Evolutionary conservation across 2,329 filamentous ascomycete genomes (phyloP), one percentile per base, ranked within the genome.

Genomic region (Elsinoe necatrix): DNA sequence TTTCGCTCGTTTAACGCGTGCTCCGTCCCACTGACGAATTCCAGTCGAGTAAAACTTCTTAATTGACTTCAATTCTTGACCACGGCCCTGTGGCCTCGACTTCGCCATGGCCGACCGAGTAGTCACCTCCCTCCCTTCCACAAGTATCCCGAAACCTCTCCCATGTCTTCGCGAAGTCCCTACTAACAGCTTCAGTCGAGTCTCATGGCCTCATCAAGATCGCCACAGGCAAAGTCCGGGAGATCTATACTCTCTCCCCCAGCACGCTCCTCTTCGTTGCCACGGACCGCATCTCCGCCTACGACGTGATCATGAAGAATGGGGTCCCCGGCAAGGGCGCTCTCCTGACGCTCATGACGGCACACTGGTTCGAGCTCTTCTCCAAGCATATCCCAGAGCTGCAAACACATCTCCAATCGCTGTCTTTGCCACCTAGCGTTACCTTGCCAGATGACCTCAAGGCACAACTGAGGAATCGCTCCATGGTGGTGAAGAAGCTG

Each of bases 241-340:
- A 95, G 67, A 79, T 95, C 35, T 95, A 89, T 71, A 77, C 81
- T 60, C 75, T 95, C 55, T 82, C 88, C 68, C 75, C 82, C 39
- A 73, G 80, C 57, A 86, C 82, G 1, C 80, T 95, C 3, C 84
- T 95, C 57, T 92, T 95, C 68, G 83, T 91, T 56, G 86, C 88
- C 21, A 87, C 88, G 12, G 91, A 96, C 74, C 86, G 93, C 63
- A 93, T 96, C 70, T 95, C 89, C 21, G 93, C 93, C 57, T 97
- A 92, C 77, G 92, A 97, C 79, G 89, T 95, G 64, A 83, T 95
- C 64, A 84, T 95, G 78, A 75, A 81, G 65, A 96, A 93, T 73
- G 84, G 83, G 8, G 79, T 89, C 52, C 83, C 84, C 2, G 73
- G 78, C 57, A 88, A 87, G 71, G 85, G 85, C 60, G 72, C 78